These are phyloP conservation scores for Hordeum marinum DNA, from an alignment of 176 grass and related monocot species.

Conservation along the genomic window DNA sequence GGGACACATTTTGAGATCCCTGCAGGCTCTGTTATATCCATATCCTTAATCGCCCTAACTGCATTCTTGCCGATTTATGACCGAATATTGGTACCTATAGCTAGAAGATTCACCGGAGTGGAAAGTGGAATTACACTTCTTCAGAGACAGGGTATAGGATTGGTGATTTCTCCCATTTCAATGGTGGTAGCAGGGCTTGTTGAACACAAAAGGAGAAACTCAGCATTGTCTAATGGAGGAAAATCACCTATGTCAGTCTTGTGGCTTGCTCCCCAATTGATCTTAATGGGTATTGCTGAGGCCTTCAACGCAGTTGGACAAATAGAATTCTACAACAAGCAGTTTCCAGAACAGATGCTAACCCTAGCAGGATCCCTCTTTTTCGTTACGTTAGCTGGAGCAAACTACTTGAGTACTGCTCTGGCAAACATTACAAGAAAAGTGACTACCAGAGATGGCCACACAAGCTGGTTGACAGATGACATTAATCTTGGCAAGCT, in stretches of 20 bases:
- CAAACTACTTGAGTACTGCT: constrained; percentile 63
- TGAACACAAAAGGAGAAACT: constrained; percentile 57
- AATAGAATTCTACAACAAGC: constrained; percentile 81
- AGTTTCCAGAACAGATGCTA: constrained; percentile 84
- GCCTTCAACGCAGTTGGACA: constrained; percentile 69
- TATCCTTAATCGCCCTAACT: constrained; percentile 44
- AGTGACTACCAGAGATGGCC: constrained; percentile 35
- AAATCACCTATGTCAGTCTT: constrained; percentile 50
- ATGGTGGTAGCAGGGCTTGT: constrained; percentile 72
- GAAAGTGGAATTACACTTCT: constrained; percentile 74
- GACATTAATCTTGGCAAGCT: constrained; percentile 58
- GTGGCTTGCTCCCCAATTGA: constrained; percentile 72
- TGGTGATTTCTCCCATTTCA: constrained; percentile 43
- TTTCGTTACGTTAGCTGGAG: constrained; percentile 38
- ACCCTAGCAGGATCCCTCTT: constrained; percentile 60
- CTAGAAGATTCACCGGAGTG: constrained; percentile 39
- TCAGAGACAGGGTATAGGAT: constrained; percentile 72
- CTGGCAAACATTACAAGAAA: constrained; percentile 42
- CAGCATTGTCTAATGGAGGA: constrained; percentile 57
- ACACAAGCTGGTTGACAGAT: constrained; percentile 52
- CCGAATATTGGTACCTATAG: constrained; percentile 53
- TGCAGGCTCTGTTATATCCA: constrained; percentile 43
- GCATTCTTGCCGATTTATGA: constrained; percentile 66
- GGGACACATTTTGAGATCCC: constrained; percentile 60
- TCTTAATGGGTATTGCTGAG: constrained; percentile 64